Evolutionary conservation across 176 grass and related monocot species (phyloP), one percentile per base, ranked within the genome.

Genomic region (Oryza officinalis): DNA sequence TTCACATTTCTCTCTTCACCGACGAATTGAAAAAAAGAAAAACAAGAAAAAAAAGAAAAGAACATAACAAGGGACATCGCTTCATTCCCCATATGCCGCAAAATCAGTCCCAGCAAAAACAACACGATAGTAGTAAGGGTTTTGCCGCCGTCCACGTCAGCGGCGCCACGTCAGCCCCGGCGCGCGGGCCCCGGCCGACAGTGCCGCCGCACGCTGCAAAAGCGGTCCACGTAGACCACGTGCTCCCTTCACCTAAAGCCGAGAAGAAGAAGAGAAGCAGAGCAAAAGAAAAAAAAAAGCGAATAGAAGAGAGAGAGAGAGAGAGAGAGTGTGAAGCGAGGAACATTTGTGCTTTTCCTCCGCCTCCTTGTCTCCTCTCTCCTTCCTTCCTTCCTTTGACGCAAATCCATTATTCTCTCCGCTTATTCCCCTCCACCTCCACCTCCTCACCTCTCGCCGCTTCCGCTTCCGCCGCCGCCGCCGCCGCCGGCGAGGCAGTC

Each of bases 321-420:
- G 49, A 54, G 54, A 60, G 49, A 22, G 47, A 0, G 57, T 20
- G n/a, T 0, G 57, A 25, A 22, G 31, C 27, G 18, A 77, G 52
- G 84, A 69, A 87, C 84, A 90, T 86, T 69, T 86, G 80, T 86
- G 88, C 88, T 66, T 78, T 90, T 40, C 83, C 72, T 54, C 63
- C 78, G 78, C 78, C 57, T 71, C 77, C 13, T 22, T 80, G 70
- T 80, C 81, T 12, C 73, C 63, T 18, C 41, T 26, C 52, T 77
- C 31, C 54, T 50, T 14, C 38, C 54, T 50, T 14, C 38, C 35
- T 4, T 43, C 37, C 71, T 54, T 54, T 54, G 52, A 57, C 52
- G 20, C 52, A 57, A 57, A 83, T 83, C 88, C 59, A 82, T 89
- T 82, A 82, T 86, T 89, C 83, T 61, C 85, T 81, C 52, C 72